A percentile compares a stretch with the other conserved stretches of the same genome.
phyloP scores from a whole-genome alignment of 768 basidiomycete species.

The Suillus spraguei region DNA sequence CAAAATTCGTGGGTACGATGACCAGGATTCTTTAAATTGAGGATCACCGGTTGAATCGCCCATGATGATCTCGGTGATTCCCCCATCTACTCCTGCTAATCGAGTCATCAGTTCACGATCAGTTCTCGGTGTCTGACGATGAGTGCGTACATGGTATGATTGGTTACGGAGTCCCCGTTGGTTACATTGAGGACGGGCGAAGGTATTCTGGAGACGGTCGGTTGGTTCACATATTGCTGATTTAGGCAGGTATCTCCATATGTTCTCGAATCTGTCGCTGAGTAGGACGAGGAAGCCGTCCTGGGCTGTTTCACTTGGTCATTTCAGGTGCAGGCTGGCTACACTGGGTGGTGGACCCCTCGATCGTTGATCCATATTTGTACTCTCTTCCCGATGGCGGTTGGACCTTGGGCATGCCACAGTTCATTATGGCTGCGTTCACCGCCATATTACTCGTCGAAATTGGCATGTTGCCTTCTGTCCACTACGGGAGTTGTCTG shows the following conservation, averaged over 20 bases:
- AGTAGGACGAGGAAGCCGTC: constrained; percentile 4
- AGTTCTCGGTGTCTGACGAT: constrained; percentile 7
- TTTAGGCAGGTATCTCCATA: background rate
- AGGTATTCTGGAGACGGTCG: background rate
- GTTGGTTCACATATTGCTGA: background rate
- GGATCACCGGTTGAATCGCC: constrained; percentile 9
- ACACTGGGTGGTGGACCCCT: constrained; percentile 1
- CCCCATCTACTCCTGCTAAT: constrained; percentile 8
- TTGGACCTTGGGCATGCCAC: background rate
- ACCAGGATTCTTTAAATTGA: constrained; percentile 9
- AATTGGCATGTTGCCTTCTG: background rate
- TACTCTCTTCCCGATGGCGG: background rate
- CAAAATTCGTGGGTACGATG: constrained; percentile 1
- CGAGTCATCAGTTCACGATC: constrained; percentile 5
- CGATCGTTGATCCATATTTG: constrained; percentile 4
- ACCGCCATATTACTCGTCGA: background rate
- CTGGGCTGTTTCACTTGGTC: constrained; percentile 1
- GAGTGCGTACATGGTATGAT: constrained; percentile 6
- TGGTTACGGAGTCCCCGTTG: background rate
- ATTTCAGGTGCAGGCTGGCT: constrained; percentile 2
- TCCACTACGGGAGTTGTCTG: background rate
- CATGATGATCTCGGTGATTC: constrained; percentile 11
- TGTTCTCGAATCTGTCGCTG: background rate
- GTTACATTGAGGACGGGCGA: constrained; percentile 6
- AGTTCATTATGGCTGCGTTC: constrained; percentile 2